Evolutionary conservation across 2,329 filamentous ascomycete genomes (phyloP).

Genomic region (Tolypocladium cylindrosporum): DNA sequence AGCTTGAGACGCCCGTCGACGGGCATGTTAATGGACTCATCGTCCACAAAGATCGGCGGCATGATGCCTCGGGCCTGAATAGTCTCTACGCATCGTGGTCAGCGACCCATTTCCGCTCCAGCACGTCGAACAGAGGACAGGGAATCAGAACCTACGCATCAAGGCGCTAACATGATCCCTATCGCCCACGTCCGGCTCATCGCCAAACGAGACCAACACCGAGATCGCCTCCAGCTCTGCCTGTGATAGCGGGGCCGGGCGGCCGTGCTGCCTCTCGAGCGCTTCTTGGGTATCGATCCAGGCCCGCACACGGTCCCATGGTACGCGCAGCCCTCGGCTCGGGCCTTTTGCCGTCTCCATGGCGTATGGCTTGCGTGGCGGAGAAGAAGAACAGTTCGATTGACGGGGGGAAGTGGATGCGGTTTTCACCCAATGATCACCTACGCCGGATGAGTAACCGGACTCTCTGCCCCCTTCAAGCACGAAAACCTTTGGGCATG

Average conservation of each 20-base stretch:
- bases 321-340: constrained; percentile 6
- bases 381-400: not conserved
- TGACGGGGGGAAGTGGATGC: not conserved
- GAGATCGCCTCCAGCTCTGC: constrained; percentile 29
- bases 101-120: not conserved
- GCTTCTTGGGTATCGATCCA: constrained; percentile 32
- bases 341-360: not conserved
- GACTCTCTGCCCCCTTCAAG: too few species aligned
- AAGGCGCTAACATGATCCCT: constrained; percentile 18
- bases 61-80: constrained; percentile 6
- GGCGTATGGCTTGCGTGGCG: not conserved
- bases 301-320: constrained; percentile 24
- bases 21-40: constrained; percentile 9
- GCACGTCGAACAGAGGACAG: not conserved
- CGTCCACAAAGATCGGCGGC: constrained; percentile 7
- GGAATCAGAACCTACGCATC: constrained; percentile 12
- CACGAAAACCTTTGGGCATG: not conserved
- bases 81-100: constrained; percentile 4
- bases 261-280: constrained; percentile 17
- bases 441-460: too few species aligned
- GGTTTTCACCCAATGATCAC: not conserved
- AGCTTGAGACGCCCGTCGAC: constrained; percentile 10
- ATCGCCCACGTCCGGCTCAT: constrained; percentile 16
- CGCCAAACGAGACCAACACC: constrained; percentile 23
- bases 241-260: constrained; percentile 25